Percentiles rank a stretch among this genome's conserved stretches.
These are phyloP conservation scores for Citrus hindsii DNA, from an alignment of 345 rosid genomes.

Conservation along the genomic window DNA sequence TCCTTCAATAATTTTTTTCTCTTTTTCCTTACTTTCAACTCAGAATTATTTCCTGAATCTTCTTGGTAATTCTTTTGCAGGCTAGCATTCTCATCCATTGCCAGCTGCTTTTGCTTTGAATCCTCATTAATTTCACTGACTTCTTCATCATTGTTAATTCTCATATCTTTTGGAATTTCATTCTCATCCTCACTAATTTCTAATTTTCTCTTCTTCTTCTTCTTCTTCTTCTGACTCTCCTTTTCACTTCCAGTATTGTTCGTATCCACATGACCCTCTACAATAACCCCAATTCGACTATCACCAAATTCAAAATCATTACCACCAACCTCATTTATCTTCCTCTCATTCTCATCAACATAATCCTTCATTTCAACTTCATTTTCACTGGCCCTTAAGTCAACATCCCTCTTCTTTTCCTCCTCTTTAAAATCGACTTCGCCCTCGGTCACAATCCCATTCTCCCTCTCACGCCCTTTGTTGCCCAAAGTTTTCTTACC, in stretches of 20 bases:
- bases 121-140: not conserved
- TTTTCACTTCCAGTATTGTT: not conserved
- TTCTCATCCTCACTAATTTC: not conserved
- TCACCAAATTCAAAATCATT: not conserved
- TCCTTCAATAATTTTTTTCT: constrained; percentile 1
- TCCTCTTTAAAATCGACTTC: not conserved
- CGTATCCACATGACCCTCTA: not conserved
- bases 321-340: constrained; percentile 2
- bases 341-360: constrained; percentile 1
- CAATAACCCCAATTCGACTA: not conserved
- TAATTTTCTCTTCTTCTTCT: constrained; percentile 16
- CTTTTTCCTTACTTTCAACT: not conserved
- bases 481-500: constrained; percentile 1
- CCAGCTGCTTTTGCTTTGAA: not conserved
- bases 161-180: not conserved
- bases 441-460: not conserved
- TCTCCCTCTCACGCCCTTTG: not conserved
- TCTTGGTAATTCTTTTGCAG: not conserved
- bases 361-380: not conserved
- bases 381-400: not conserved
- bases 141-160: not conserved
- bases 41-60: not conserved
- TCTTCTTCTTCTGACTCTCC: not conserved
- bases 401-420: not conserved
- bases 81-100: not conserved